Base-by-base conservation (phyloP, 192 early-diverging fungal species). In the Backusella tuberculispora region DNA sequence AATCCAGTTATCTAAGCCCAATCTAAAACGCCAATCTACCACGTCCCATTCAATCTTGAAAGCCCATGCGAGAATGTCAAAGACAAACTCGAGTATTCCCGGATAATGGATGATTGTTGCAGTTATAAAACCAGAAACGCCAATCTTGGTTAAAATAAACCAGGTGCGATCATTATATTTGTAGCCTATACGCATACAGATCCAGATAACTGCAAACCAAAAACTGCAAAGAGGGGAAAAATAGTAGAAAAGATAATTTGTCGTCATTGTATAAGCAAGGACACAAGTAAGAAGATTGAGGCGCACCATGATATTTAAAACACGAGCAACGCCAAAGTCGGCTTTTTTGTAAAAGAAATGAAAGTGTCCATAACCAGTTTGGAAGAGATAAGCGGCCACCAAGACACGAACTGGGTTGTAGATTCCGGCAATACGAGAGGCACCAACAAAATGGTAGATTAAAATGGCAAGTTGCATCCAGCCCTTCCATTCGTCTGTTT, bases 401-500 rank as follows among this genome's bases (percentile, higher is more conserved):
- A 93, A 77, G 47, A 91, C 83, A 6, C 93, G 89, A 19, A 95
- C 89, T 0, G 88, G 85, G 69, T 90, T 89, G 81, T 95, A 95
- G 47, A 95, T 90, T 0, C 78, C 83, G 1, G 88, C 72, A 10
- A 88, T 82, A 17, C 80, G 83, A 2, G 90, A 91, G 0, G 91
- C 92, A 29, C 89, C 91, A 53, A 87, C 79, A 75, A 89, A 87
- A 76, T 95, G 93, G 76, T 95, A 95, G 12, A 90, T 80, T 26
- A 92, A 78, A 48, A 91, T 88, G 17, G 83, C 66, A 2, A 93
- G 74, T 83, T 95, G 93, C 93, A 95, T 95, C 93, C 93, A 95
- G 0, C 93, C 93, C 75, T 92, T 92, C 93, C 93, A 95, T 78
- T 95, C 93, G 66, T 95, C 92, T 9, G 93, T 95, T 77, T 93